Conservation (phyloP, 768 basidiomycete species). For the Auricularia sp. region DNA sequence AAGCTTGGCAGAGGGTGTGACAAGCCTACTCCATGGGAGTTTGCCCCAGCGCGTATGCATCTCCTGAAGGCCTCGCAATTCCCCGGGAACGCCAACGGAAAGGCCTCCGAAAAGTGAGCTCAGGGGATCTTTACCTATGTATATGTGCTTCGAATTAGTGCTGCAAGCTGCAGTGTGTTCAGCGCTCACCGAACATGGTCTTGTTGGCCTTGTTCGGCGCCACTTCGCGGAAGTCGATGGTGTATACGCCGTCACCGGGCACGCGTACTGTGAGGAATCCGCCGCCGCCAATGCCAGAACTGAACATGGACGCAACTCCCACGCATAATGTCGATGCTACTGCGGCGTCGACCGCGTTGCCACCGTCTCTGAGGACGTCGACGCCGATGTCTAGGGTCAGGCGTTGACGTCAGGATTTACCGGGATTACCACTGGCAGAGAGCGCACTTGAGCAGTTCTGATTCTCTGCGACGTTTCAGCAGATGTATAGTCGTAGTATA, state of each 20-base stretch:
- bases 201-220: slow-evolving; percentile 63
- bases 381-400: slow-evolving; percentile 58
- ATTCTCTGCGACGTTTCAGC: background rate
- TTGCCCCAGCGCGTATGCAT: slow-evolving; percentile 77
- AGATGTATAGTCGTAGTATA: background rate
- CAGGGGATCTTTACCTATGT: slow-evolving; percentile 28
- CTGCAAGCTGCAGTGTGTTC: background rate
- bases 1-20: slow-evolving; percentile 63
- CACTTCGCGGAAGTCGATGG: slow-evolving; percentile 82
- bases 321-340: slow-evolving; percentile 70
- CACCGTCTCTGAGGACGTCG: slow-evolving; percentile 62
- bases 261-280: slow-evolving; percentile 80
- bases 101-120: slow-evolving; percentile 66
- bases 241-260: slow-evolving; percentile 49
- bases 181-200: slow-evolving; percentile 54
- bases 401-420: background rate
- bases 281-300: slow-evolving; percentile 58
- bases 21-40: slow-evolving; percentile 66
- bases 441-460: slow-evolving; percentile 55
- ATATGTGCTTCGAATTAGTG: background rate
- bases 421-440: slow-evolving; percentile 28
- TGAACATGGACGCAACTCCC: slow-evolving; percentile 22
- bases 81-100: slow-evolving; percentile 83
- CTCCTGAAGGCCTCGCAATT: slow-evolving; percentile 77
- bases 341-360: slow-evolving; percentile 85